phyloP scores from a whole-genome alignment of 306 rosid species.

The Neltuma alba region DNA sequence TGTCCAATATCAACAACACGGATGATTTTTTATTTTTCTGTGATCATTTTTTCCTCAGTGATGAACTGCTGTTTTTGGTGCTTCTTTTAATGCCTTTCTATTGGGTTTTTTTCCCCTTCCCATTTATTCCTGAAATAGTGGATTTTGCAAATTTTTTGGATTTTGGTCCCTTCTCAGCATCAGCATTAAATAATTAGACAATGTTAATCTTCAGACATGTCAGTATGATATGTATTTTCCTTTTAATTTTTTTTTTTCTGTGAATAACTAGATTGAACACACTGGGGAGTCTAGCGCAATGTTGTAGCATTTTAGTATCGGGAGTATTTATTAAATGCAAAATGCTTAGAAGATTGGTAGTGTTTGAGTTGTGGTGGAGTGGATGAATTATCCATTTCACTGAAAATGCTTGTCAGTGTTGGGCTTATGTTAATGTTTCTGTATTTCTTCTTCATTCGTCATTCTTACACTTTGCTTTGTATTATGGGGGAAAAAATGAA shows the following conservation, averaged over 20 bases:
- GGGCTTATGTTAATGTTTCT: neutral
- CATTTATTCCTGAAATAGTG: slow-evolving; percentile 14
- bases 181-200: neutral
- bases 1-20: neutral
- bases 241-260: neutral
- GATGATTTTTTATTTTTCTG: slow-evolving; percentile 18
- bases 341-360: slow-evolving; percentile 2
- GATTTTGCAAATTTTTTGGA: slow-evolving; percentile 23
- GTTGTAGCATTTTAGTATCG: neutral
- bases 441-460: neutral
- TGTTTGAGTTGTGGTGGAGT: neutral
- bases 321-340: slow-evolving; percentile 18
- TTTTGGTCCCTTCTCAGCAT: neutral
- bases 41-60: neutral
- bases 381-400: neutral
- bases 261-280: slow-evolving; percentile 15
- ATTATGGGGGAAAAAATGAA: no score
- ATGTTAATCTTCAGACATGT: neutral
- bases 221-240: neutral
- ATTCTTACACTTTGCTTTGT: no score
- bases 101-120: slow-evolving; percentile 3
- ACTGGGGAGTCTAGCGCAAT: slow-evolving; percentile 13
- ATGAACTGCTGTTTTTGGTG: slow-evolving; percentile 1
- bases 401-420: slow-evolving; percentile 13
- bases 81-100: neutral